phyloP scores from a whole-genome alignment of 805 yeast genomes.

The Kodamaea sagamina region DNA sequence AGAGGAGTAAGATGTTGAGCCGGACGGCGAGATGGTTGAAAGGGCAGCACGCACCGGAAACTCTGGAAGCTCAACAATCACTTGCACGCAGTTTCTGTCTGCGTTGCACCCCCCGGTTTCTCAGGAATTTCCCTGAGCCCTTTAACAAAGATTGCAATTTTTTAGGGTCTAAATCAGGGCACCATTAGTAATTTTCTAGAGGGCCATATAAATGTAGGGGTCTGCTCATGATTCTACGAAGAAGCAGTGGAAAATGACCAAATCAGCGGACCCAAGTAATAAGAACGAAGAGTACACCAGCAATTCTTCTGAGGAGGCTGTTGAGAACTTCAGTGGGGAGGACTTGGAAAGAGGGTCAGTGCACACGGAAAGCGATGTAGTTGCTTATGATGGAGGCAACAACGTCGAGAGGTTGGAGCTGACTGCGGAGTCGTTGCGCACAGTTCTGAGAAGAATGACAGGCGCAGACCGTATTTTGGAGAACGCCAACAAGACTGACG shows the following conservation, averaged over 20 bases:
- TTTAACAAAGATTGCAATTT: neutral
- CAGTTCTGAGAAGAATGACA: constrained; percentile 21
- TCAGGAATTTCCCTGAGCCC: neutral
- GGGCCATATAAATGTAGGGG: constrained; percentile 2
- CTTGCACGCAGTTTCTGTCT: too few relatives aligned
- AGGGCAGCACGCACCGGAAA: too few relatives aligned
- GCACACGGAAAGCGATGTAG: constrained; percentile 3
- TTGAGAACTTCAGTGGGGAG: constrained; percentile 12
- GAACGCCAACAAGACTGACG: constrained; percentile 23
- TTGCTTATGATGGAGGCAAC: constrained; percentile 18
- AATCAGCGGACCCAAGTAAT: neutral
- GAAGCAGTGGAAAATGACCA: neutral
- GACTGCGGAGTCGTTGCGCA: constrained; percentile 22
- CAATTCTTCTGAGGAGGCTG: constrained; percentile 5
- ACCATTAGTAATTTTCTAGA: neutral
- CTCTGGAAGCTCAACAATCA: too few relatives aligned
- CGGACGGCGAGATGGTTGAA: too few relatives aligned
- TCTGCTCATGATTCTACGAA: neutral
- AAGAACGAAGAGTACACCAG: constrained; percentile 13
- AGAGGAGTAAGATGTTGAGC: too few relatives aligned
- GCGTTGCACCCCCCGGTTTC: too few relatives aligned
- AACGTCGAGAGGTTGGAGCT: constrained; percentile 26
- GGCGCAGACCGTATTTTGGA: constrained; percentile 22
- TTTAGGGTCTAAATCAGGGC: constrained; percentile 1
- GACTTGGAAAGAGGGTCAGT: constrained; percentile 10